These are phyloP conservation scores for Metschnikowia rubicola DNA, from an alignment of 805 yeast species.

Conservation along the genomic window DNA sequence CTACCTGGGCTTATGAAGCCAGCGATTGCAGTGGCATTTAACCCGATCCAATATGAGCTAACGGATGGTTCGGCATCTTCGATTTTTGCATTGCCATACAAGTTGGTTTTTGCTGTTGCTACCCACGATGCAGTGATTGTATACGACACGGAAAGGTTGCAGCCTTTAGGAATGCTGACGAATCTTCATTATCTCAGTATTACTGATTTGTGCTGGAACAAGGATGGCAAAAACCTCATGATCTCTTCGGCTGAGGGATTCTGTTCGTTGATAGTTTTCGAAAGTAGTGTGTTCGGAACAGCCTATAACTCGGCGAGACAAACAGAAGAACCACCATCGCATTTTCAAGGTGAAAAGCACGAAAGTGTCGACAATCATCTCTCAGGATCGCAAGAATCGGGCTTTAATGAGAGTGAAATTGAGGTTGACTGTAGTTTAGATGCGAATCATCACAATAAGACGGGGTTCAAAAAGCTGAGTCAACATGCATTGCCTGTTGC, in stretches of 20 bases:
- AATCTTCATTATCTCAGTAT: slow-evolving; percentile 85
- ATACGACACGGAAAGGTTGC: slow-evolving; percentile 69
- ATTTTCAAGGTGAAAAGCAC: no score
- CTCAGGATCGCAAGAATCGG: no score
- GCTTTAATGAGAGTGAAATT: no score
- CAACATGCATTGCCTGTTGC: no score
- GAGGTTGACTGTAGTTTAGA: no score
- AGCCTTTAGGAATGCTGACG: slow-evolving; percentile 70
- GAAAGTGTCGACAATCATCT: no score
- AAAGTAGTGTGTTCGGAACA: slow-evolving; percentile 17
- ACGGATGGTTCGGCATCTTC: slow-evolving; percentile 13
- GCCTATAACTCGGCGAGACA: no score
- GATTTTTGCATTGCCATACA: slow-evolving; percentile 62
- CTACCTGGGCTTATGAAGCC: slow-evolving; percentile 80
- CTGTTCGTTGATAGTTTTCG: slow-evolving; percentile 65
- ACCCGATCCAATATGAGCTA: slow-evolving; percentile 53
- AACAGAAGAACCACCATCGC: no score
- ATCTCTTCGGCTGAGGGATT: slow-evolving; percentile 91
- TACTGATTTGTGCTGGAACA: slow-evolving; percentile 85
- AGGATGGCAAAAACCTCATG: slow-evolving; percentile 66
- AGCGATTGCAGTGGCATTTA: slow-evolving; percentile 77
- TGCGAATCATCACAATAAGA: no score
- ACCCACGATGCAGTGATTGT: slow-evolving; percentile 81
- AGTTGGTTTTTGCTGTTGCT: slow-evolving; percentile 88
- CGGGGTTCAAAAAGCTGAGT: no score